These are phyloP conservation scores for Saccharomycopsis hybrid DNA, from an alignment of 1,139 yeast genomes.

Conservation along the genomic window DNA sequence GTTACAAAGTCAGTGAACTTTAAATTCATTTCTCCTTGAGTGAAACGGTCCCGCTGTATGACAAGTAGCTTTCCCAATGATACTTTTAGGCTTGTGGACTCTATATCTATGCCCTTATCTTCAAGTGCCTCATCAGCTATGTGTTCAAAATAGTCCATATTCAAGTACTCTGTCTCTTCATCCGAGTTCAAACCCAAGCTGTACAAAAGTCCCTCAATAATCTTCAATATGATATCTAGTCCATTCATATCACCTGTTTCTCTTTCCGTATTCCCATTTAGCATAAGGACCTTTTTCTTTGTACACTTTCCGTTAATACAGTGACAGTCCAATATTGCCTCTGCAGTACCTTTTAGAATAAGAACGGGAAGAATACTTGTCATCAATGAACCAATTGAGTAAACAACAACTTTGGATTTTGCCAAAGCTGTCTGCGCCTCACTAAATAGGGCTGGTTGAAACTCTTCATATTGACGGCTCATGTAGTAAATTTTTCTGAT, in stretches of 20 bases:
- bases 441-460: conserved; percentile 46
- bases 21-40: neutral
- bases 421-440: conserved; percentile 36
- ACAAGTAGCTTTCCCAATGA: conserved; percentile 5
- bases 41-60: conserved; percentile 4
- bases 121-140: neutral
- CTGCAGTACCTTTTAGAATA: conserved; percentile 67
- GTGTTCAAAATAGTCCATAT: too few relatives aligned
- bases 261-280: conserved; percentile 70
- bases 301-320: conserved; percentile 26
- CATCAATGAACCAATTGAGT: conserved; percentile 83
- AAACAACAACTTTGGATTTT: conserved; percentile 52
- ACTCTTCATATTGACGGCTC: conserved; percentile 85
- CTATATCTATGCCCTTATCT: neutral
- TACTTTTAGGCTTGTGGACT: neutral
- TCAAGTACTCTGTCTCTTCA: too few relatives aligned
- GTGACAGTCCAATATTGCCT: conserved; percentile 33
- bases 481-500: conserved; percentile 70
- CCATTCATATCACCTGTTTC: conserved; percentile 71
- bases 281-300: conserved; percentile 43
- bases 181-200: conserved; percentile 4
- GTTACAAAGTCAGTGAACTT: conserved; percentile 37
- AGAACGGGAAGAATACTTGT: conserved; percentile 79
- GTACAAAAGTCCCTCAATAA: conserved; percentile 36
- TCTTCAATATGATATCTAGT: conserved; percentile 46